Conservation (phyloP, 805 yeast species). For the Lachancea waltii region DNA sequence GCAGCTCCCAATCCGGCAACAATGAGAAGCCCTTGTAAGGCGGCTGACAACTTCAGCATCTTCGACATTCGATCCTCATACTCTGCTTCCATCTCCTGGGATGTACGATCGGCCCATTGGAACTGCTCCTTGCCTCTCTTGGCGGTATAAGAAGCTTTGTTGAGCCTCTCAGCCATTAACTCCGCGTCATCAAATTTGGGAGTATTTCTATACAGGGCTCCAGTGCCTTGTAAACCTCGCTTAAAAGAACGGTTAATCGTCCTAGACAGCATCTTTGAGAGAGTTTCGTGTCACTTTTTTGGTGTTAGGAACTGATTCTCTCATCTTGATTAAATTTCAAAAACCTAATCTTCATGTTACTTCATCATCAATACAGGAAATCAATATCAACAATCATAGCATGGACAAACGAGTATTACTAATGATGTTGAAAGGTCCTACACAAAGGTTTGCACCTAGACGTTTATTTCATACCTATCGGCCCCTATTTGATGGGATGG, state of each 20-base stretch:
- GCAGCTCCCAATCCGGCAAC: conserved; percentile 35
- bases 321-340: too few species aligned
- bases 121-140: conserved; percentile 18
- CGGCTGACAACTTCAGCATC: conserved; percentile 40
- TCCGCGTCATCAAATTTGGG: conserved; percentile 34
- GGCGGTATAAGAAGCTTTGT: conserved; percentile 25
- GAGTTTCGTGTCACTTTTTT: not conserved
- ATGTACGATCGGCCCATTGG: conserved; percentile 20
- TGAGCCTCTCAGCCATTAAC: conserved; percentile 24
- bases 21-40: conserved; percentile 37
- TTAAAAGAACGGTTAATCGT: not conserved
- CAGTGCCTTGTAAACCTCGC: not conserved
- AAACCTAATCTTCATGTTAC: too few species aligned
- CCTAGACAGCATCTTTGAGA: not conserved
- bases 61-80: conserved; percentile 34
- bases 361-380: not conserved
- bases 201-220: conserved; percentile 13
- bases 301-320: not conserved
- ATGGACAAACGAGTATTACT: not conserved
- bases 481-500: conserved; percentile 12
- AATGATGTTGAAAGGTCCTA: not conserved
- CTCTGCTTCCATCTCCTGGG: conserved; percentile 16
- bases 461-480: conserved; percentile 1
- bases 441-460: not conserved
- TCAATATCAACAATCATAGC: not conserved